These are phyloP conservation scores for Penicillium brevicompactum DNA, from an alignment of 2,329 filamentous ascomycete species.

Conservation along the genomic window DNA sequence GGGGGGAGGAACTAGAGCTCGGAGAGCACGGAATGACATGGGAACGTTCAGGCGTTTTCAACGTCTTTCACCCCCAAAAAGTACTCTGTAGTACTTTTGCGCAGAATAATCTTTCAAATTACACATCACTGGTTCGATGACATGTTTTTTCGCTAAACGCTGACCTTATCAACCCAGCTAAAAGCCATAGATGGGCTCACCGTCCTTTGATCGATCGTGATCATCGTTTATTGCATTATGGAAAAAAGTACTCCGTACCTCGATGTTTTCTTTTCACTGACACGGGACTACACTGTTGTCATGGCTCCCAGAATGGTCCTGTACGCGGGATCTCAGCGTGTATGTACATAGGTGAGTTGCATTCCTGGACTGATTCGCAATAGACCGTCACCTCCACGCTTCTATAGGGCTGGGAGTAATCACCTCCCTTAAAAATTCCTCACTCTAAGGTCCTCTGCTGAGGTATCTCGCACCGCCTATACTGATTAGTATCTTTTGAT, in stretches of 20 bases:
- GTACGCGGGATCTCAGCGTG: neutral
- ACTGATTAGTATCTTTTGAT: neutral
- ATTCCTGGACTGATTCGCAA: slow-evolving; percentile 8
- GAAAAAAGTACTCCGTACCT: neutral
- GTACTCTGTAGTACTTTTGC: too few species aligned
- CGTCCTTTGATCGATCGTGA: too few species aligned
- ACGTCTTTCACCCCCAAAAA: too few species aligned
- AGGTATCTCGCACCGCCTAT: neutral
- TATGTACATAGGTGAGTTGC: neutral
- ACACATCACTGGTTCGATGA: too few species aligned
- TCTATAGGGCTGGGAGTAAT: neutral
- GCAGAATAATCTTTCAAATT: too few species aligned
- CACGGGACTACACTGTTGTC: neutral
- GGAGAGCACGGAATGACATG: too few species aligned
- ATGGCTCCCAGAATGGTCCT: neutral
- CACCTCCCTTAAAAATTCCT: neutral
- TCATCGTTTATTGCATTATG: neutral
- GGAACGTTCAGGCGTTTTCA: too few species aligned
- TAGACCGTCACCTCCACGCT: neutral
- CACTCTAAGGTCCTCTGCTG: neutral
- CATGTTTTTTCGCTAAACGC: too few species aligned
- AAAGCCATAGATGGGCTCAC: too few species aligned
- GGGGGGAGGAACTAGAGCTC: too few species aligned
- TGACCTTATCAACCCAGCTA: too few species aligned
- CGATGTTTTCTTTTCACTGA: neutral